phyloP scores from a whole-genome alignment of 805 yeast species.

The Yarrowia divulgata region DNA sequence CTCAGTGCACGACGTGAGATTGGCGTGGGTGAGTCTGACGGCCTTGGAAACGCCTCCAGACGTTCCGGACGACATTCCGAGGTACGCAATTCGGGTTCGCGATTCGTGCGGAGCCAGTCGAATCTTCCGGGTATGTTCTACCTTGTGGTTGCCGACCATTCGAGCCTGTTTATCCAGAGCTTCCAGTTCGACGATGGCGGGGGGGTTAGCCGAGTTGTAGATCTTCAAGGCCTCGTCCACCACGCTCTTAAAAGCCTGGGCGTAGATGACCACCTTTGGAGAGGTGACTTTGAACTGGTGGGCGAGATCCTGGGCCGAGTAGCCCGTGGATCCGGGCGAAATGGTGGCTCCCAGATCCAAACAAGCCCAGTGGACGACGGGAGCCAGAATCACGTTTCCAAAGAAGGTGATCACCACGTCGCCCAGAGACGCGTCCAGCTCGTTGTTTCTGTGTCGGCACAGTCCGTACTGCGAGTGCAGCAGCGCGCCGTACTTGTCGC shows the following conservation, averaged over 20 bases:
- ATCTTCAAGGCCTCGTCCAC: slow-evolving; percentile 22
- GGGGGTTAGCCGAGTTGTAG: slow-evolving; percentile 18
- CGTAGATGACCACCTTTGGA: slow-evolving; percentile 27
- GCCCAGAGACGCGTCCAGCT: slow-evolving; percentile 9
- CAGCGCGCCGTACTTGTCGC: slow-evolving; percentile 17
- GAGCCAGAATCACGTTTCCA: slow-evolving; percentile 29
- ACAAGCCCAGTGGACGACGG: slow-evolving; percentile 26
- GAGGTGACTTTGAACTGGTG: slow-evolving; percentile 29
- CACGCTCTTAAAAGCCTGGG: slow-evolving; percentile 9
- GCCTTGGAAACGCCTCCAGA: slow-evolving; percentile 75
- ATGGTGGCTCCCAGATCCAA: slow-evolving; percentile 32
- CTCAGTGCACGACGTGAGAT: slow-evolving; percentile 56
- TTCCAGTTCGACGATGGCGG: slow-evolving; percentile 11
- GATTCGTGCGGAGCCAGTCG: slow-evolving; percentile 28
- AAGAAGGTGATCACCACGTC: slow-evolving; percentile 34
- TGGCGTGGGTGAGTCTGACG: slow-evolving; percentile 68
- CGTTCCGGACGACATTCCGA: slow-evolving; percentile 51
- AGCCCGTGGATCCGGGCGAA: slow-evolving; percentile 31
- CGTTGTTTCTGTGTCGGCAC: slow-evolving; percentile 28
- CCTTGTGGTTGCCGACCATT: slow-evolving; percentile 25
- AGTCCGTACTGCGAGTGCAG: slow-evolving; percentile 11
- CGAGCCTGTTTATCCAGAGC: slow-evolving; percentile 9
- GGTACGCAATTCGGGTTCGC: slow-evolving; percentile 43
- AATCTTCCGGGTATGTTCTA: slow-evolving; percentile 11
- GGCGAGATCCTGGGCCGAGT: slow-evolving; percentile 30